Base-by-base conservation (phyloP, 495 filamentous ascomycete species). In the Talaromyces borbonicus region DNA sequence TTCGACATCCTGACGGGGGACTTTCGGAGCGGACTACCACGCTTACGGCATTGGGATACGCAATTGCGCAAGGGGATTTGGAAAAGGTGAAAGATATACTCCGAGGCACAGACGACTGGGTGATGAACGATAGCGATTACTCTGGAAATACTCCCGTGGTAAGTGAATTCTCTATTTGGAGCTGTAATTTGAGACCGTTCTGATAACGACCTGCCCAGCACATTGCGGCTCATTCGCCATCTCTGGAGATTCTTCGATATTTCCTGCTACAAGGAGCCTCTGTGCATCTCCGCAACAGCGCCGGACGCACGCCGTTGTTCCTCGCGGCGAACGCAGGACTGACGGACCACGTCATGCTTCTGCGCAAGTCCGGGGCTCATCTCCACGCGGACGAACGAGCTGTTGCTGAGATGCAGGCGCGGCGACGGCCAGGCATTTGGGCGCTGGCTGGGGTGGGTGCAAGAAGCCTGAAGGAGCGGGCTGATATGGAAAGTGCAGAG, bases 71-170 rank as follows among this genome's bases (percentile, higher is more conserved):
- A 15, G 85, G 85, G 6, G 80, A 90, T 51, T 57, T 83, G 24
- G 61, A 73, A 20, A 73, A 73, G 5, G 79, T 87, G 5, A 51
- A 69, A 20, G 73, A 80, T 30, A 73, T 94, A 30, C 66, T 94
- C 45, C 79, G 77, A 23, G 71, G 71, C 5, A 83, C 85, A 48
- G 61, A 70, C 14, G 68, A 79, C 47, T 81, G 77, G 66, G 65
- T 95, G 14, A 65, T 95, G 11, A 84, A 85, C 54, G 79, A 80
- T 47, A 75, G 78, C 30, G 90, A 96, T 60, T 94, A 95, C 57
- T 85, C 83, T 8, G 87, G 86, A 20, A 95, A 95, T 61, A 93
- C 90, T n/a, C 85, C 87, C 8, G 58, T 85, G 49, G 79, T 83
- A 61, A 68, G 79, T 19, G 15, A 20, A 24, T 26, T 20, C 16